phyloP scores from a whole-genome alignment of 2,329 filamentous ascomycete genomes.

The Cordyceps fumosorosea region DNA sequence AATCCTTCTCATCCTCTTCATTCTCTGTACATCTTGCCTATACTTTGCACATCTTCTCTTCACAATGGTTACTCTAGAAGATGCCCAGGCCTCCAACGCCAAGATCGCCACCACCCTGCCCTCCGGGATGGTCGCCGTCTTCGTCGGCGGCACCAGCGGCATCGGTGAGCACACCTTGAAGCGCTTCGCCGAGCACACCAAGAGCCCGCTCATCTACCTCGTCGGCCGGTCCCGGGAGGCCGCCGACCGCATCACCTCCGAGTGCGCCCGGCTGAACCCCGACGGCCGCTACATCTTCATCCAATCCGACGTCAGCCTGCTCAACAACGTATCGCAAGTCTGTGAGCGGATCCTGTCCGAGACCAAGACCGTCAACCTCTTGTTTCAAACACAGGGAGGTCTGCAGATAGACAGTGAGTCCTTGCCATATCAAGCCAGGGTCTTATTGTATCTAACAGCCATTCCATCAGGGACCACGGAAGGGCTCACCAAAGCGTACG shows the following conservation, averaged over 20 bases:
- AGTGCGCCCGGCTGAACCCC: slow-evolving; percentile 37
- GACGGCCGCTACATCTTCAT: slow-evolving; percentile 40
- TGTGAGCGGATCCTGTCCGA: slow-evolving; percentile 43
- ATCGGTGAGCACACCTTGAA: slow-evolving; percentile 42
- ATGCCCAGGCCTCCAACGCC: slow-evolving; percentile 28
- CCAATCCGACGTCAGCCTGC: slow-evolving; percentile 36
- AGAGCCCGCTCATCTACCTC: slow-evolving; percentile 38
- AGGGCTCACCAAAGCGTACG: slow-evolving; percentile 42
- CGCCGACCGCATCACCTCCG: slow-evolving; percentile 32
- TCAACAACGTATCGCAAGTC: slow-evolving; percentile 41
- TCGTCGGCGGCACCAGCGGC: slow-evolving; percentile 44
- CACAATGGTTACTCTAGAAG: slow-evolving; percentile 27
- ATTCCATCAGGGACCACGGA: slow-evolving; percentile 42
- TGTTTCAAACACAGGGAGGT: slow-evolving; percentile 29
- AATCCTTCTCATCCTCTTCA: too few species aligned
- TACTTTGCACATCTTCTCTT: background rate
- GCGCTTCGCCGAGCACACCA: slow-evolving; percentile 34
- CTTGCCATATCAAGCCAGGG: background rate
- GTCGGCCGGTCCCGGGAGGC: slow-evolving; percentile 39
- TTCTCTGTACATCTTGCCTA: background rate
- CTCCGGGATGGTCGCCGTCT: slow-evolving; percentile 38
- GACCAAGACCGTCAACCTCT: slow-evolving; percentile 46
- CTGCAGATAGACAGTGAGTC: background rate
- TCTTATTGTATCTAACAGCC: background rate
- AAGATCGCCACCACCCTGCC: slow-evolving; percentile 26